A percentile compares a stretch with the other conserved stretches of the same genome.
These are phyloP conservation scores for Penicillium sp. DNA, from an alignment of 2,329 filamentous ascomycete species.

Conservation along the genomic window DNA sequence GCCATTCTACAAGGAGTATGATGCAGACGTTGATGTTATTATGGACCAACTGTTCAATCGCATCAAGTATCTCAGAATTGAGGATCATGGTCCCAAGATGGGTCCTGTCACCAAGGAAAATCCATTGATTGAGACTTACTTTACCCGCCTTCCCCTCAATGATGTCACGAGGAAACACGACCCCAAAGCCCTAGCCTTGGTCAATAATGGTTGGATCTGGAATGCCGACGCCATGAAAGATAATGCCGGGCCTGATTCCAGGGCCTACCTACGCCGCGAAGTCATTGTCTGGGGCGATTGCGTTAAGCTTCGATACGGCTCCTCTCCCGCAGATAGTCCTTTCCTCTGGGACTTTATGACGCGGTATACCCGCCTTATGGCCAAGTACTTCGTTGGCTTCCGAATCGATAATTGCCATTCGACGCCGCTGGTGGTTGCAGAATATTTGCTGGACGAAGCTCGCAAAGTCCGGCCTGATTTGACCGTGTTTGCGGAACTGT, in stretches of 20 bases:
- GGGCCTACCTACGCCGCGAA: conserved; percentile 88
- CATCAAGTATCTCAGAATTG: conserved; percentile 88
- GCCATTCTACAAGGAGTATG: conserved; percentile 84
- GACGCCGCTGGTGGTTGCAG: conserved; percentile 85
- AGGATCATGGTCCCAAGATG: conserved; percentile 77
- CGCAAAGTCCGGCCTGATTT: conserved; percentile 75
- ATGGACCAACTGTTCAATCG: conserved; percentile 87
- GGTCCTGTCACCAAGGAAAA: conserved; percentile 68
- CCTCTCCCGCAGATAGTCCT: conserved; percentile 70
- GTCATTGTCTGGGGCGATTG: conserved; percentile 98
- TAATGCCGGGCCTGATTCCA: conserved; percentile 80
- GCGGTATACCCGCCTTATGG: conserved; percentile 80
- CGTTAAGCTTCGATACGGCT: conserved; percentile 88
- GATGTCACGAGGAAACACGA: conserved; percentile 67
- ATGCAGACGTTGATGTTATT: conserved; percentile 70
- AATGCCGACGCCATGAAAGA: conserved; percentile 88
- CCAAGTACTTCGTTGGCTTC: conserved; percentile 89
- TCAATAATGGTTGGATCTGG: conserved; percentile 99
- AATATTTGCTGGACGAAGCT: conserved; percentile 91
- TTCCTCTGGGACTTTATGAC: conserved; percentile 96
- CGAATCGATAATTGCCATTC: conserved; percentile 98
- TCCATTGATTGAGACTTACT: conserved; percentile 87
- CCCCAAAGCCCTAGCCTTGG: conserved; percentile 67
- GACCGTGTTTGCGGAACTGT: conserved; percentile 88
- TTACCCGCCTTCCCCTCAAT: conserved; percentile 77